Evolutionary conservation across 164 flowering plant genomes (phyloP), one percentile per base, ranked within the genome.

Genomic region (Brasenia schreberi): DNA sequence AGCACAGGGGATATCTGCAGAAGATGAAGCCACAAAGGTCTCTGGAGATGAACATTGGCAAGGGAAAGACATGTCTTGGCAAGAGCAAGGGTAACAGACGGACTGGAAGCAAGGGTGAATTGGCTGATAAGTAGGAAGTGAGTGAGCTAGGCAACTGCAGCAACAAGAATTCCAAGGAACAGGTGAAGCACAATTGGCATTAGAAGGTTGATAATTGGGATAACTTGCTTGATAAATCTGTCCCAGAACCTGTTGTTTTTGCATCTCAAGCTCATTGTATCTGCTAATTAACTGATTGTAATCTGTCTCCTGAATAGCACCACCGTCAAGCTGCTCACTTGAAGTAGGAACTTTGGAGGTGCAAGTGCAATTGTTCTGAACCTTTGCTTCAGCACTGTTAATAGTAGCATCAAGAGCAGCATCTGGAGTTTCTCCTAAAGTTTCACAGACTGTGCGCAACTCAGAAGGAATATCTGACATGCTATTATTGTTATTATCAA

Each of bases 241-340:
- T 69, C 79, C 77, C 19, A 82, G 42, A 72, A 89, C 68, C 65
- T 77, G 70, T 70, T 82, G 90, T 66, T 84, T 84, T 75, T 85
- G 85, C 65, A 78, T 84, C 83, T 92, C 94, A 49, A 92, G 73
- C 72, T 83, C 96, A 75, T 85, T 81, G 70, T 89, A 92, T 71
- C 82, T 78, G 74, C 64, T 70, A 45, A 84, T 74, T 68, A 89
- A 74, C 64, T 69, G 70, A 67, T 65, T 78, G 72, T 92, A 83
- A 18, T 84, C 86, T 45, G 73, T 75, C 59, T 77, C 77, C 45
- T 80, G 68, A 71, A 66, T 64, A 14, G 69, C 61, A 71, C 69
- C 7, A 10, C 56, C 79, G 16, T 72, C 65, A 27, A 23, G 16
- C 7, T 69, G 70, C 61, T 75, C 74, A 66, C 73, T 77, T 56